A percentile compares a stretch with the other conserved stretches of the same genome.
Conservation (phyloP, 2,329 filamentous ascomycete species). For the Neurospora sp. region DNA sequence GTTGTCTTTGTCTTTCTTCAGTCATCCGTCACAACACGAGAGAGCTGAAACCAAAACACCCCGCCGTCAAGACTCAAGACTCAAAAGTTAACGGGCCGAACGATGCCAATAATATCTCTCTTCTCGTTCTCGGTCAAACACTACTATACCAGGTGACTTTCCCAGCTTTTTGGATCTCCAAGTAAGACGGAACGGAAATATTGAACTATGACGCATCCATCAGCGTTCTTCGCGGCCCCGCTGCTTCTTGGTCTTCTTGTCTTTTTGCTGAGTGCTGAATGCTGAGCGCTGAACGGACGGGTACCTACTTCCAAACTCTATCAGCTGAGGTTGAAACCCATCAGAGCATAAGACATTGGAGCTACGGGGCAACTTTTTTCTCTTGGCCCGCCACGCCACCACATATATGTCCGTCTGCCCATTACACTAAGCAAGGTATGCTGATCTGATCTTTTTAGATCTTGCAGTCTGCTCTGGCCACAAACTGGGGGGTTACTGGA, state of each 20-base stretch:
- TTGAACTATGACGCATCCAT: neutral
- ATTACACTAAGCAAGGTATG: too few relatives aligned
- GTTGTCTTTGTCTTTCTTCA: neutral
- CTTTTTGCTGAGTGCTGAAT: neutral
- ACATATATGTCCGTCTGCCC: too few relatives aligned
- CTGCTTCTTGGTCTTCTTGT: neutral
- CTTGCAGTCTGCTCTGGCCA: too few relatives aligned
- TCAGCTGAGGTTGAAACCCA: neutral
- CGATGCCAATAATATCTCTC: neutral
- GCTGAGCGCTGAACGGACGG: neutral
- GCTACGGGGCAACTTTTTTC: too few relatives aligned
- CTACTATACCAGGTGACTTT: neutral
- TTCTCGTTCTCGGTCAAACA: neutral
- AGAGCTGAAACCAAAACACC: neutral
- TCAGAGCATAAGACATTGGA: too few relatives aligned
- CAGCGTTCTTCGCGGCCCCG: neutral
- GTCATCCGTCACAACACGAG: neutral
- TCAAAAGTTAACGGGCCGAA: neutral
- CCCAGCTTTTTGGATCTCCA: neutral
- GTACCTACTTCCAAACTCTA: neutral
- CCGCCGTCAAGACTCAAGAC: neutral
- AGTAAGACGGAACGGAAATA: neutral
- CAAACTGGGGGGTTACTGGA: too few relatives aligned
- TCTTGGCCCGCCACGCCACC: too few relatives aligned
- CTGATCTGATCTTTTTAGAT: too few relatives aligned